Conservation (phyloP, 306 rosid species). For the peach (Prunus persica) region DNA sequence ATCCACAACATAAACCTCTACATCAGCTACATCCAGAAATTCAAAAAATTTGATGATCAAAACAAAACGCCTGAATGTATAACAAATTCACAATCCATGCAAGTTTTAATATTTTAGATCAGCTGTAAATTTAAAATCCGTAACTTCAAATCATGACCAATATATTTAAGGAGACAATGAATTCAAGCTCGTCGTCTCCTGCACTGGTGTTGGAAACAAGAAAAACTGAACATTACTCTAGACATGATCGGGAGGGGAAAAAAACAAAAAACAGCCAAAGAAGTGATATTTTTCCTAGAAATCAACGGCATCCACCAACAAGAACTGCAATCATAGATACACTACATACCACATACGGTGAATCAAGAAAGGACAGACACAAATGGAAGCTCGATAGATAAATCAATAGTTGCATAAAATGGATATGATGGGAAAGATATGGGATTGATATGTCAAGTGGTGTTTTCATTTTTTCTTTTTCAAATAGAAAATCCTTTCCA, state of each 20-base stretch:
- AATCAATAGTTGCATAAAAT: not conserved
- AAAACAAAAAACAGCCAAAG: not conserved
- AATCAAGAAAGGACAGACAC: not conserved
- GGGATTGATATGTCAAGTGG: not conserved
- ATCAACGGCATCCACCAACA: not conserved
- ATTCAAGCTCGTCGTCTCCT: not conserved
- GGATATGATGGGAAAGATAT: not conserved
- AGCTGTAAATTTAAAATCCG: not conserved
- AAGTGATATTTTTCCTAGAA: not conserved
- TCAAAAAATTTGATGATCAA: not conserved
- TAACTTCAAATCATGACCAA: not conserved
- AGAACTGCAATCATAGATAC: not conserved
- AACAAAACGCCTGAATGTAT: not conserved
- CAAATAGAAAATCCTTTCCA: not conserved
- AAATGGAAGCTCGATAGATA: not conserved
- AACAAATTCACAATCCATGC: not conserved
- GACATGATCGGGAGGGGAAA: not conserved
- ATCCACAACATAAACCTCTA: not conserved
- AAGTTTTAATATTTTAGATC: constrained; percentile 1
- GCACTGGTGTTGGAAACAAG: not conserved
- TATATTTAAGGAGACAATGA: not conserved
- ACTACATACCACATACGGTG: not conserved
- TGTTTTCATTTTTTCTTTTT: not conserved
- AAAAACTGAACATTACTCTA: not conserved
- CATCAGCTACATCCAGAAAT: constrained; percentile 1